A percentile compares a stretch with the other conserved stretches of the same genome.
Evolutionary conservation across 345 rosid species (phyloP).

Genomic region (Stellera chamaejasme): DNA sequence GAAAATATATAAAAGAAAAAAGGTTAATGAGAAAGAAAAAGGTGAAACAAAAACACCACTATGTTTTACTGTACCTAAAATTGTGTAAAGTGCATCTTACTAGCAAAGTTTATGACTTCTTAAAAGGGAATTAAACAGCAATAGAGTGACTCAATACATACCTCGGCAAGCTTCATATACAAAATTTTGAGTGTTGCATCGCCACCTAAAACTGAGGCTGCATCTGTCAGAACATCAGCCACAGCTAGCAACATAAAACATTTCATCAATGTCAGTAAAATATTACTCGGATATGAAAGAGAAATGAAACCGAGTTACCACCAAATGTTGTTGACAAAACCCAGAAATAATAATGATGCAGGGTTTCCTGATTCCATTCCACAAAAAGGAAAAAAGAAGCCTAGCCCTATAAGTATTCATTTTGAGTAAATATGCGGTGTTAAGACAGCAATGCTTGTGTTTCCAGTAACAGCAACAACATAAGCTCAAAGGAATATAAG

Average conservation of each 20-base stretch:
- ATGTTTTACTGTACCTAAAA: too few species aligned
- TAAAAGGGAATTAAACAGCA: not conserved
- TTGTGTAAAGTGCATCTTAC: too few species aligned
- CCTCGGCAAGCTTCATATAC: constrained; percentile 84
- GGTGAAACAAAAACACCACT: too few species aligned
- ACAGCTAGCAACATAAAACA: constrained; percentile 65
- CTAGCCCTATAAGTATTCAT: too few species aligned
- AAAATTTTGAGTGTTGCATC: constrained; percentile 81
- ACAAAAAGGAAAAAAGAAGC: too few species aligned
- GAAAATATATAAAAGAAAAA: too few species aligned
- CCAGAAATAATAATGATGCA: not conserved
- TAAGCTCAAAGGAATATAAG: too few species aligned
- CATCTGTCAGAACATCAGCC: constrained; percentile 88
- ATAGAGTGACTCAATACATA: constrained; percentile 18
- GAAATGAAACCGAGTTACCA: constrained; percentile 7
- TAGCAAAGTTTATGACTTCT: not conserved
- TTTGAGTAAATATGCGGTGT: too few species aligned
- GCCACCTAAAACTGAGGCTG: constrained; percentile 91
- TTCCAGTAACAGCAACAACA: too few species aligned
- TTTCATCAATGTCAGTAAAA: constrained; percentile 25
- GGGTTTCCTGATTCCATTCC: too few species aligned
- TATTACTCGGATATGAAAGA: constrained; percentile 10
- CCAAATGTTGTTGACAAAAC: constrained; percentile 13
- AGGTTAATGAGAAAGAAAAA: too few species aligned
- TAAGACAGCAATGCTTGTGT: too few species aligned